A percentile compares a stretch with the other conserved stretches of the same genome.
phyloP scores from a whole-genome alignment of 192 early-diverging fungal genomes.

The Geosiphon pyriformis region DNA sequence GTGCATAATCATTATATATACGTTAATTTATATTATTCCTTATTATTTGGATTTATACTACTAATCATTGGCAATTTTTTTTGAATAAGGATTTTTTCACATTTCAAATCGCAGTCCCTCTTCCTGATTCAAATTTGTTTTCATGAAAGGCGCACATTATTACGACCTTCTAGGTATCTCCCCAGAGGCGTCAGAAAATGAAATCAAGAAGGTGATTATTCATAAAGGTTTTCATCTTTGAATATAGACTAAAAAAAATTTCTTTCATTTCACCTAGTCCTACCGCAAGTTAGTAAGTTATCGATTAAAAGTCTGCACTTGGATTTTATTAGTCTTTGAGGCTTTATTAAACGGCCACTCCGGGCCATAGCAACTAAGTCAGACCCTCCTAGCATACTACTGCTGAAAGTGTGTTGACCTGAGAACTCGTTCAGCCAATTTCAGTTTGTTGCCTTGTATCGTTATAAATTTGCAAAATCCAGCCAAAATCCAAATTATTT shows the following conservation, averaged over 20 bases:
- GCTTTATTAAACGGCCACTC: not conserved
- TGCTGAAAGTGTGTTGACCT: not conserved
- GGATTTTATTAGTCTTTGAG: not conserved
- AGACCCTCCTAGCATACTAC: not conserved
- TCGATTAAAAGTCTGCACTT: not conserved
- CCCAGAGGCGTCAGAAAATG: constrained; percentile 33
- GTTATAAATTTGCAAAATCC: not conserved
- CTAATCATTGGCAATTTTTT: too few species aligned
- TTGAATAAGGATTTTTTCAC: too few species aligned
- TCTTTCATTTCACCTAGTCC: constrained; percentile 31
- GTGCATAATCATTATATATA: too few species aligned
- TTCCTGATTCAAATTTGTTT: too few species aligned
- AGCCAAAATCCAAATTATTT: too few species aligned
- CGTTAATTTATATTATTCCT: too few species aligned
- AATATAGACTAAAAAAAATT: not conserved
- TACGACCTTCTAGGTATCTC: constrained; percentile 69
- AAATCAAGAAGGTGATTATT: constrained; percentile 43
- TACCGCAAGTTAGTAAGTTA: constrained; percentile 49
- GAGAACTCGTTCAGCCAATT: not conserved
- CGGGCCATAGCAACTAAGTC: not conserved
- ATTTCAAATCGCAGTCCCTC: too few species aligned
- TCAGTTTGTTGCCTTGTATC: not conserved
- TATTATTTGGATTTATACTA: too few species aligned
- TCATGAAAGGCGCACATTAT: constrained; percentile 25
- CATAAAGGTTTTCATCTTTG: not conserved